phyloP scores from a whole-genome alignment of 129 eudicot genomes.

The Escallonia herrerae region DNA sequence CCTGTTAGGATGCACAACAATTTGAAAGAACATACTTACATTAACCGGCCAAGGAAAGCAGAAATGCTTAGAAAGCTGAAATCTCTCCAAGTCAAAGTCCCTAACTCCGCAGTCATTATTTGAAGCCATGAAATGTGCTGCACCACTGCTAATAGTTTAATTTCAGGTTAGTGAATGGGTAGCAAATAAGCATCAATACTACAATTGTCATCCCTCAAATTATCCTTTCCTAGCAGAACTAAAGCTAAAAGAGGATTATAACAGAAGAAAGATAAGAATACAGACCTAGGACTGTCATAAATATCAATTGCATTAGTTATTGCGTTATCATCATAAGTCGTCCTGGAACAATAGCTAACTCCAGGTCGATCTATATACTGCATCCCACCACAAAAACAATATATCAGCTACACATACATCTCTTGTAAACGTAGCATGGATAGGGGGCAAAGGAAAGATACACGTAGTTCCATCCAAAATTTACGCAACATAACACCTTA shows the following conservation, averaged over 20 bases:
- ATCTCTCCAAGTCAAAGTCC: conserved; percentile 84
- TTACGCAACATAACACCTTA: too few species aligned
- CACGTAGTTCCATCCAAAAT: too few species aligned
- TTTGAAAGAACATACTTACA: conserved; percentile 33
- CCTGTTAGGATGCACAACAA: not conserved
- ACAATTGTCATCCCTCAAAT: too few species aligned
- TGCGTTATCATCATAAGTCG: conserved; percentile 80
- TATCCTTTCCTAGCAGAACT: not conserved
- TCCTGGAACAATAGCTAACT: conserved; percentile 75
- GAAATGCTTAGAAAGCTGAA: conserved; percentile 69
- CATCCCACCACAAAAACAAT: conserved; percentile 5
- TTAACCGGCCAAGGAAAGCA: conserved; percentile 91
- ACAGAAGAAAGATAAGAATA: not conserved
- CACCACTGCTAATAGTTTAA: conserved; percentile 41
- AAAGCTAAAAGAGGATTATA: not conserved
- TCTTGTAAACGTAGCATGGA: too few species aligned
- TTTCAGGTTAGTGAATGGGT: not conserved
- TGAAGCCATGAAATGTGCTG: conserved; percentile 63
- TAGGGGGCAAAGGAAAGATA: too few species aligned
- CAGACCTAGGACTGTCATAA: conserved; percentile 49
- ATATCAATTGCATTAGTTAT: conserved; percentile 94
- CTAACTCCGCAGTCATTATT: conserved; percentile 86
- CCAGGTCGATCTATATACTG: conserved; percentile 76
- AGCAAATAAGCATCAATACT: too few species aligned
- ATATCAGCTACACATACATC: too few species aligned